Evolutionary conservation across 192 early-diverging fungal species (phyloP), one percentile per base, ranked within the genome.

Genomic region (Coemansia sp.): DNA sequence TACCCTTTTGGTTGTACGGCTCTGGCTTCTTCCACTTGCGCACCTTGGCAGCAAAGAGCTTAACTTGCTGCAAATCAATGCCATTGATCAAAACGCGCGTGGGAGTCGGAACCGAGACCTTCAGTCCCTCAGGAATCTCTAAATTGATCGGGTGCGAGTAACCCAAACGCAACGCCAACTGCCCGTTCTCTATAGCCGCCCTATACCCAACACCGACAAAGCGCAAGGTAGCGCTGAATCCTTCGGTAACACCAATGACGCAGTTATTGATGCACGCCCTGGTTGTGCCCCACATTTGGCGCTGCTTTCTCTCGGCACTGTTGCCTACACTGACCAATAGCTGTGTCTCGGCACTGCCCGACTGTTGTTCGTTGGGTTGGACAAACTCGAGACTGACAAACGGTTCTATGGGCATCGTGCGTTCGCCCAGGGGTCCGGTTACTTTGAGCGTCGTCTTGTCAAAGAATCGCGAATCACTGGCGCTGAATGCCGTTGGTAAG

Each of bases 1-100:
- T 94, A 67, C 98, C 98, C 87, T 99, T 99, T 80, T 96, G 95
- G 85, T 99, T 99, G 71, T 98, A 99, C 37, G 97, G 97, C 85
- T 99, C 97, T 36, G 97, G 97, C 69, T 87, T 89, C 81, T 93
- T 89, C 89, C 91, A 94, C 70, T 88, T 86, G 61, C 94, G 86
- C 65, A 99, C 93, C 71, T 90, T 91, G 44, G 95, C 93, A 5
- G 97, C 97, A 79, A 97, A 94, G 80, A 92, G 89, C 63, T 92
- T 95, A 42, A 99, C 86, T 53, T 86, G 79, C 64, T 90, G 88
- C 68, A 89, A 69, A 80, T 98, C 92, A 42, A 78, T 90, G 32
- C 95, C 93, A 51, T 85, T 86, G 64, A 99, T 77, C 45, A 96
- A 69, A 36, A 99, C 87, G 41, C 93, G 88, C 31, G 93, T 95